phyloP scores from a whole-genome alignment of 2,329 filamentous ascomycete genomes.

The Scopulariopsis brevicaulis region DNA sequence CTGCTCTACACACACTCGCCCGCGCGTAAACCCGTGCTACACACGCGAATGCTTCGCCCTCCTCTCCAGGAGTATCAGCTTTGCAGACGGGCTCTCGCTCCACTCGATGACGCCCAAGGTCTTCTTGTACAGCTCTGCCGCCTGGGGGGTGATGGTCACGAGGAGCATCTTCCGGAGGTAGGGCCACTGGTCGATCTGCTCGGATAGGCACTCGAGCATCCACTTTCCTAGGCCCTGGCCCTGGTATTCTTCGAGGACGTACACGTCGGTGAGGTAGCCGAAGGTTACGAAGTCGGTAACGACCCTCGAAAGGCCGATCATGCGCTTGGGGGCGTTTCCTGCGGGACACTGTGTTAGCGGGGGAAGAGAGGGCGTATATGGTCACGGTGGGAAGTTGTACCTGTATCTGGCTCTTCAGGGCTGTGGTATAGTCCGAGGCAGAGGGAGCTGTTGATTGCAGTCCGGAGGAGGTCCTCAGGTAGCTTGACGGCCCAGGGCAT shows the following conservation, averaged over 20 bases:
- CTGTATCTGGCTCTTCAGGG: constrained; percentile 12
- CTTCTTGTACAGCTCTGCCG: constrained; percentile 33
- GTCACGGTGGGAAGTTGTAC: background rate
- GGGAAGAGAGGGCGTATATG: background rate
- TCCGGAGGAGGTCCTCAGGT: constrained; percentile 32
- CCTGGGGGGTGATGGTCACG: constrained; percentile 23
- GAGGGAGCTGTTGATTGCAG: constrained; percentile 44
- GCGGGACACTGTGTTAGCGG: background rate
- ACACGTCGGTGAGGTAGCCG: constrained; percentile 58
- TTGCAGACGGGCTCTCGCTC: constrained; percentile 26
- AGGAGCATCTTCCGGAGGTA: constrained; percentile 48
- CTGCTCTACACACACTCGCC: background rate
- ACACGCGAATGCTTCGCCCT: constrained; percentile 14
- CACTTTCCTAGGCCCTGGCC: constrained; percentile 52
- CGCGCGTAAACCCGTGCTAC: background rate
- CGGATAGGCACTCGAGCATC: constrained; percentile 50
- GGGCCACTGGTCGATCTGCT: constrained; percentile 43
- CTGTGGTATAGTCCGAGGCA: constrained; percentile 46
- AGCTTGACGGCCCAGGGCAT: constrained; percentile 50
- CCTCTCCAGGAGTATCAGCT: constrained; percentile 28
- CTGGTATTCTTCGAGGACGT: constrained; percentile 48
- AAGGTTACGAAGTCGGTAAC: constrained; percentile 61
- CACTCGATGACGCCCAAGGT: constrained; percentile 33
- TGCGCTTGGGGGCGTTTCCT: constrained; percentile 13
- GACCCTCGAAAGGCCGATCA: constrained; percentile 37